Conservation (phyloP, 768 basidiomycete species). For the Mycena haematopus region DNA sequence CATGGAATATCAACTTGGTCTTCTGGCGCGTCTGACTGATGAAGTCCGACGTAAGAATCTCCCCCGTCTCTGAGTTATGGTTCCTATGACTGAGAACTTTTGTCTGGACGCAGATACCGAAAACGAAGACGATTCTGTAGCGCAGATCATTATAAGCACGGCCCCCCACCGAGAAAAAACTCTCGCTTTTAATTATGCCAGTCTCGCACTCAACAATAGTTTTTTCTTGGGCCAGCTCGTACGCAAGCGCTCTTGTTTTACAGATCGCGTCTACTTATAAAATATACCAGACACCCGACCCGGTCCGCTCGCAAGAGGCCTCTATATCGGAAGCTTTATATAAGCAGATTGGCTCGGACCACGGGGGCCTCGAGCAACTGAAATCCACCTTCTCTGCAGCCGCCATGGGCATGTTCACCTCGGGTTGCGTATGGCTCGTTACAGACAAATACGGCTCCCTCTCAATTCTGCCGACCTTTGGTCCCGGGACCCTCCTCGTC, state of each 20-base stretch:
- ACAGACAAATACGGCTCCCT: slow-evolving; percentile 63
- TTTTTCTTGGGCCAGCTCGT: slow-evolving; percentile 93
- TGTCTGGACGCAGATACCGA: slow-evolving; percentile 53
- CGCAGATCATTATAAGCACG: slow-evolving; percentile 75
- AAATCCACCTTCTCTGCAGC: slow-evolving; percentile 81
- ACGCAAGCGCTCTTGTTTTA: slow-evolving; percentile 10
- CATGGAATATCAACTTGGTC: slow-evolving; percentile 86
- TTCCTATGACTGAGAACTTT: background rate
- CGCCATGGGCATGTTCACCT: slow-evolving; percentile 77
- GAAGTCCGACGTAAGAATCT: slow-evolving; percentile 65
- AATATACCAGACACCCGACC: slow-evolving; percentile 41
- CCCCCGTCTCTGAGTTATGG: background rate
- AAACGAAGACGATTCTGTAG: slow-evolving; percentile 61
- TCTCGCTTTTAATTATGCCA: slow-evolving; percentile 89
- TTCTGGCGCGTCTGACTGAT: slow-evolving; percentile 78
- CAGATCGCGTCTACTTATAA: background rate
- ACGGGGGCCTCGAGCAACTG: slow-evolving; percentile 70
- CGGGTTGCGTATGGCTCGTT: slow-evolving; percentile 91
- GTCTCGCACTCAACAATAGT: slow-evolving; percentile 91
- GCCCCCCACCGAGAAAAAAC: slow-evolving; percentile 62
- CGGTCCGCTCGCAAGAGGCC: slow-evolving; percentile 43
- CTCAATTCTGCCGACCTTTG: slow-evolving; percentile 86
- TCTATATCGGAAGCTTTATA: slow-evolving; percentile 43
- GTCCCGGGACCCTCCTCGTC: slow-evolving; percentile 86
- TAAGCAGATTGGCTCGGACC: slow-evolving; percentile 49